Evolutionary conservation across 805 yeast genomes (phyloP), one percentile per base, ranked within the genome.

Genomic region (Saturnispora kantuleensis): DNA sequence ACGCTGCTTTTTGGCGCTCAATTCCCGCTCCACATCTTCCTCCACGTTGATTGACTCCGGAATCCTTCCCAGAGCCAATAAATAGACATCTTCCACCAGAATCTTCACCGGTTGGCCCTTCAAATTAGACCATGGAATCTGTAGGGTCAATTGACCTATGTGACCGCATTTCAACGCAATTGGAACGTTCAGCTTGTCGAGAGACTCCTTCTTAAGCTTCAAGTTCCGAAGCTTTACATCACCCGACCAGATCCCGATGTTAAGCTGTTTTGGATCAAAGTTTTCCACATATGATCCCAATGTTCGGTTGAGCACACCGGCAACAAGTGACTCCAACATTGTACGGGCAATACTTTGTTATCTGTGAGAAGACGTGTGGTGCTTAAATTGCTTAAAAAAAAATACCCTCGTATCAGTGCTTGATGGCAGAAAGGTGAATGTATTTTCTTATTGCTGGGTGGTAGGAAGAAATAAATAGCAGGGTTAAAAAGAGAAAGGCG

Each of bases 171-270:
- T 75, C 11, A 94, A 90, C 59, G 89, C 85, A 32, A 93, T 65
- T 2, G 99, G 98, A 33, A 94, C 65, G 50, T 84, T 77, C 51
- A 93, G 73, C 53, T 83, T 75, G 62, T 94, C 98, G 39, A 93
- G 68, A 3, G 96, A 87, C 66, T 89, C 97, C 49, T 84, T 82
- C 64, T 85, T 87, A 47, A 93, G 68, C 39, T 81, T 74, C 49
- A 94, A 72, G 59, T 89, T 80, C 50, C 72, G 73, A 44, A 93
- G 69, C 59, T 85, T 85, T 29, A 89, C 97, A 68, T 93, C 97
- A 32, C 99, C 99, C 56, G 88, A 78, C 96, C 97, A 89, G 31
- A 93, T 88, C 5, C 97, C 98, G 45, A 93, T 89, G 55, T 93
- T 89, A 56, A 93, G 68, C 58, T 93, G 96, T 53, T 84, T 85